Evolutionary conservation across 257 asterid species (phyloP), one percentile per base, ranked within the genome.

Genomic region (Salvia miltiorrhiza): DNA sequence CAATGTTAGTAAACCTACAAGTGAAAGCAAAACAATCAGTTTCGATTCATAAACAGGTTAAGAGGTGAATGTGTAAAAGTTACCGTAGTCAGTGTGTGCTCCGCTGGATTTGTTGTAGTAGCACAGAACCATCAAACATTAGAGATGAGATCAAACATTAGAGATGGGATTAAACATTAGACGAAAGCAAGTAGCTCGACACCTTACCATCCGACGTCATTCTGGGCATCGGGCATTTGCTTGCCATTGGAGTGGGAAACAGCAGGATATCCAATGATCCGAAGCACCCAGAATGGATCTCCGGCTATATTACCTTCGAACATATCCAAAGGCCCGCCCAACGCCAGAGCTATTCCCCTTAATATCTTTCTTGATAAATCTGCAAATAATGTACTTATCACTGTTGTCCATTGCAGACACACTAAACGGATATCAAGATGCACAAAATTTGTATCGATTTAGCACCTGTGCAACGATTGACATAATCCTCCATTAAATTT

Each of bases 81-180:
- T 93, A 93, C 99, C 99, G 30, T 93, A 90, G 79, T 93, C 99
- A 0, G 99, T 88, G 82, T 93, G 99, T 43, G 96, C 97, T 77
- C 97, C 97, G 68, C 97, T 93, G 87, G 69, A 78, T 61, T 72
- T 66, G 69, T 77, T 6, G 62, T n/a, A n/a, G n/a, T n/a, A n/a
- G n/a, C n/a, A n/a, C n/a, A n/a, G n/a, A 79, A 73, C 43, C 72
- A 67, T 47, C 55, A 49, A 9, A 39, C 4, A 63, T 72, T 73
- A 78, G 76, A 68, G 37, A 70, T 67, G 45, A n/a, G 17, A 30
- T 9, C 28, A 71, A 43, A 3, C 8, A 13, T 35, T 48, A 6
- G 62, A 45, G 59, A 69, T 56, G n/a, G n/a, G n/a, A n/a, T n/a
- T n/a, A n/a, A n/a, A n/a, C n/a, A n/a, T n/a, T n/a, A n/a, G n/a